Evolutionary conservation across 495 filamentous ascomycete genomes (phyloP), one percentile per base, ranked within the genome.

Genomic region (Tuber borchii): DNA sequence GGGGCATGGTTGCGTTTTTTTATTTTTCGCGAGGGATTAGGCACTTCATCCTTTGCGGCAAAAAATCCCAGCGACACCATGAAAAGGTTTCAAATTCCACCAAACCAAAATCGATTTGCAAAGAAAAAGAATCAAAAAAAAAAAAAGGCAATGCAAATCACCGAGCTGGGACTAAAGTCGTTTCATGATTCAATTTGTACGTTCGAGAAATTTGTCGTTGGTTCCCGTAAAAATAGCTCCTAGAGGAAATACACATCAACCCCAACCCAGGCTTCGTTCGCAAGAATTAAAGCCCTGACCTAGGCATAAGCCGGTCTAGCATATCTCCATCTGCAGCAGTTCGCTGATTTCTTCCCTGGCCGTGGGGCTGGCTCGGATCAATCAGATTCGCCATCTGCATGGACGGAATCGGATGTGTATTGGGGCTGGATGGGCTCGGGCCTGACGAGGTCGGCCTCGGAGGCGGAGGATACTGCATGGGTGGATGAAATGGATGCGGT

Each of bases 191-290:
- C 74, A 75, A 79, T 74, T 44, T 76, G 79, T 76, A 85, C 84
- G 82, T 84, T 71, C 77, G 83, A 83, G 84, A 81, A 80, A 83
- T 80, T 82, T 84, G 83, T 78, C 70, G 79, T 84, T 83, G 77
- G 82, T 83, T 83, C 82, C 82, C 83, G 81, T 76, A 76, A 68
- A 78, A 83, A 83, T 74, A 77, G 65, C 71, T 74, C 71, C 71
- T 81, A 76, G 72, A 75, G 78, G 56, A 65, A 65, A 65, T 78
- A 75, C 71, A 76, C 72, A 77, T 83, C 81, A 76, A 79, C 76
- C 78, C 79, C 76, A 79, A 69, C 75, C 73, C 74, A 80, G 76
- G 79, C 76, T 76, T 73, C 43, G 80, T 83, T 84, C 76, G 84
- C 83, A 86, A 82, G 78, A 85, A 84, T 76, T 73, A 79, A 79